A percentile compares a stretch with the other conserved stretches of the same genome.
These are phyloP conservation scores for Blastomyces percursus DNA, from an alignment of 2,329 filamentous ascomycete species.

Conservation along the genomic window DNA sequence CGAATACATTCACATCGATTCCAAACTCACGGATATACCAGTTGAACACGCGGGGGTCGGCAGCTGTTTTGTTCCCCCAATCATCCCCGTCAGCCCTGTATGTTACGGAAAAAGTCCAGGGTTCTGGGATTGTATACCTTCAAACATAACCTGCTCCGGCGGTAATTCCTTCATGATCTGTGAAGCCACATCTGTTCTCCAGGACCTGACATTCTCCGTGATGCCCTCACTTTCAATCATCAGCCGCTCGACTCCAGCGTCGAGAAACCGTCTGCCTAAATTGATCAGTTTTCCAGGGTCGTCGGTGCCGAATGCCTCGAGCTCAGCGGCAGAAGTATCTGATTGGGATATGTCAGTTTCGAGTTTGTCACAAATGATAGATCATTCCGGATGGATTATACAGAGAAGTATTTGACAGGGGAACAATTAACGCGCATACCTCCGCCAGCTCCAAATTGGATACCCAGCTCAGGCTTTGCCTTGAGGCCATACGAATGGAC, in stretches of 20 bases:
- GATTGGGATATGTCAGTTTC: not conserved
- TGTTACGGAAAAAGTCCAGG: not conserved
- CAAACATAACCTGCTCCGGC: conserved; percentile 46
- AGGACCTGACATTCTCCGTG: conserved; percentile 45
- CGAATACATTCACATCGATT: conserved; percentile 47
- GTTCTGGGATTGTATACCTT: conserved; percentile 19
- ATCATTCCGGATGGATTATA: not conserved
- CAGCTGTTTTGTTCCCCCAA: conserved; percentile 25
- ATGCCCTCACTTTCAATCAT: conserved; percentile 53
- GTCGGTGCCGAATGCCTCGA: conserved; percentile 40
- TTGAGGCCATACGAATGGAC: conserved; percentile 39
- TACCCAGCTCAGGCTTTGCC: conserved; percentile 46
- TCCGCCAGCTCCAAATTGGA: conserved; percentile 48
- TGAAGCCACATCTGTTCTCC: conserved; percentile 47
- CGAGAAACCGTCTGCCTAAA: conserved; percentile 41
- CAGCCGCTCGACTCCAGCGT: conserved; percentile 43
- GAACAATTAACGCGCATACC: conserved; percentile 6
- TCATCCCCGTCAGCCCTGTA: not conserved
- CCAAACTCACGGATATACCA: conserved; percentile 49
- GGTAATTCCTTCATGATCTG: conserved; percentile 43
- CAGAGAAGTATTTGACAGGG: not conserved
- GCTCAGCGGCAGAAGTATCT: conserved; percentile 38
- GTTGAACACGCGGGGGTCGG: conserved; percentile 45
- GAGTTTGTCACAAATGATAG: not conserved
- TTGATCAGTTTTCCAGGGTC: conserved; percentile 42